phyloP scores from a whole-genome alignment of 208 protist species.

The Leishmania gerbilli region DNA sequence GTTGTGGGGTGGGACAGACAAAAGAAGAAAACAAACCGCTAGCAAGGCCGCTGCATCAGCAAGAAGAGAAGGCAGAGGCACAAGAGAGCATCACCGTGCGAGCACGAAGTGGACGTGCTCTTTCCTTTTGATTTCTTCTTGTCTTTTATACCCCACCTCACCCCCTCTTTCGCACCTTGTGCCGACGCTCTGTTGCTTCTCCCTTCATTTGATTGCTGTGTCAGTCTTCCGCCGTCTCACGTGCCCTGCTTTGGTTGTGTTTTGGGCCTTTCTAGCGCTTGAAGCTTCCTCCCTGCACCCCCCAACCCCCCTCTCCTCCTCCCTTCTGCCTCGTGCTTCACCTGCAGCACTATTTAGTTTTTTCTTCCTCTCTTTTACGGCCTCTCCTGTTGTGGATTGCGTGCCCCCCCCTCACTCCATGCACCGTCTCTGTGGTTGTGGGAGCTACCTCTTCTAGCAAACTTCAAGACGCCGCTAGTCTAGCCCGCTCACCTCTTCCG shows the following conservation, averaged over 20 bases:
- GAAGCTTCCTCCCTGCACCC: neutral
- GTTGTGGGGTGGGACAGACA: neutral
- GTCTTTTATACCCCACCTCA: neutral
- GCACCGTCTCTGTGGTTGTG: neutral
- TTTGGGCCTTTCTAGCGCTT: neutral
- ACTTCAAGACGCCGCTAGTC: neutral
- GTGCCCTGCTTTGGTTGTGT: neutral
- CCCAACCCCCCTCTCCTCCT: neutral
- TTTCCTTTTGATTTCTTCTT: neutral
- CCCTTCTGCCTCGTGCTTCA: neutral
- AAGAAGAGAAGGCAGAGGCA: neutral
- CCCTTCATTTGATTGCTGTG: neutral
- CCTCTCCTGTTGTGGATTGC: neutral
- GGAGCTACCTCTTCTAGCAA: neutral
- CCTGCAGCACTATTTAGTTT: neutral
- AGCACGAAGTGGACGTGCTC: neutral
- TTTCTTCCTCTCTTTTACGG: too few species aligned
- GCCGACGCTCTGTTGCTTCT: neutral
- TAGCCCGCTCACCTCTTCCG: neutral
- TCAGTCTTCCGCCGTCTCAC: neutral
- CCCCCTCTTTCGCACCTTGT: neutral
- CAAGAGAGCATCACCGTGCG: neutral
- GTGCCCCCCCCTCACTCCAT: neutral
- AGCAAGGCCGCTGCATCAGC: neutral
- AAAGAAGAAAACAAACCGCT: neutral